These are phyloP conservation scores for Ganoderma leucocontextum DNA, from an alignment of 1,284 basidiomycete species.

Conservation along the genomic window DNA sequence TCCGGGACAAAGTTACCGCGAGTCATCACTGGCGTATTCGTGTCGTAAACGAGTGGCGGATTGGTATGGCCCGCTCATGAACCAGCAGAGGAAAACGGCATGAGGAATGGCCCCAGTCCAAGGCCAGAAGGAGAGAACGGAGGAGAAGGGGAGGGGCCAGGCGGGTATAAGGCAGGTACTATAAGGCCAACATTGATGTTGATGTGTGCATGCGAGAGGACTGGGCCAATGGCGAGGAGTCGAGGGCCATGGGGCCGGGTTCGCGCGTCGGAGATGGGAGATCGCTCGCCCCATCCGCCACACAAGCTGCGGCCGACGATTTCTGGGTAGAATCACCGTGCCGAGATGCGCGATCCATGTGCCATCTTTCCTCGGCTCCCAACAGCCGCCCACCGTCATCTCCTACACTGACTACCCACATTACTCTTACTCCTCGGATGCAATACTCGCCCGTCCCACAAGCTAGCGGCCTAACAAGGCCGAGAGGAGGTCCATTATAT, in stretches of 20 bases:
- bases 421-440: background rate
- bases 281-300: background rate
- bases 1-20: constrained; percentile 26
- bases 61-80: constrained; percentile 12
- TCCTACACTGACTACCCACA: background rate
- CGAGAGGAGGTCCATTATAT: background rate
- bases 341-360: constrained; percentile 3
- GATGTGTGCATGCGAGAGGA: background rate
- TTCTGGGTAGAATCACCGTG: constrained; percentile 1
- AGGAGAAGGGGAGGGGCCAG: constrained; percentile 3
- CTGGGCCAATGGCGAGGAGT: background rate
- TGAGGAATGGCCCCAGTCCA: constrained; percentile 6
- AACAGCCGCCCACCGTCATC: background rate
- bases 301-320: background rate
- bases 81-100: constrained; percentile 20
- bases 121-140: constrained; percentile 13
- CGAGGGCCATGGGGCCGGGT: background rate
- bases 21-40: constrained; percentile 25
- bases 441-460: background rate
- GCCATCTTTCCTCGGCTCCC: background rate
- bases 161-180: constrained; percentile 8
- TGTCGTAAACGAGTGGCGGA: constrained; percentile 17
- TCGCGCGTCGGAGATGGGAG: background rate
- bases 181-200: constrained; percentile 1
- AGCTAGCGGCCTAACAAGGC: background rate